Evolutionary conservation across 257 asterid species (phyloP), one percentile per base, ranked within the genome.

Genomic region (Solanum rostratum): DNA sequence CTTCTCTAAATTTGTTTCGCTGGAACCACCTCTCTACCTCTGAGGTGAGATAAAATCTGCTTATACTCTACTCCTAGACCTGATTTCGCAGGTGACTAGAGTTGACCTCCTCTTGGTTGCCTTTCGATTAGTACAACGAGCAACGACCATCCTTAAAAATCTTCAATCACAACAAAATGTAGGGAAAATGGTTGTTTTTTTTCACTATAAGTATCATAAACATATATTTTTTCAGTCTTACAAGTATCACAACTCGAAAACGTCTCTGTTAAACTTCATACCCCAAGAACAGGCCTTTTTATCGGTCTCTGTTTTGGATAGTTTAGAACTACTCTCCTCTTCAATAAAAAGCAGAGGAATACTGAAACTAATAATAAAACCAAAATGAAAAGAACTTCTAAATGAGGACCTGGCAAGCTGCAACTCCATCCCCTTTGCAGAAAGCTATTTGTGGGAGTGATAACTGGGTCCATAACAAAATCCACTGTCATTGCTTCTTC

Each of bases 401-500:
- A 81, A 43, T 89, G 90, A 70, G 86, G 74, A 16, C 84, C 85
- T 1, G 94, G 94, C 69, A 91, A 84, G 88, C 87, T 85, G 92
- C 93, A 88, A 71, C 85, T 88, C 14, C 92, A 90, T 37, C 86
- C 87, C 50, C 70, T 87, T 46, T 69, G 83, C 43, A 87, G 62
- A 18, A 82, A 73, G 68, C 89, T 84, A 29, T 90, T 90, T 43
- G 49, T 82, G n/a, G 65, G 52, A 50, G 73, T 62, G 55, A 88
- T 89, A 60, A 85, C 85, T 1, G 91, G 95, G 84, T 93, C 95
- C 73, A 95, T 94, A 87, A 92, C 91, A 84, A 93, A 95, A 91
- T 93, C 94, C 9, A 95, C 86, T 0, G 92, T 89, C 78, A 59
- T 81, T 30, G 98, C 92, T 86, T 87, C 95, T 82, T 91, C 92